Conservation (phyloP, 768 basidiomycete species). For the Pholiota microspora region DNA sequence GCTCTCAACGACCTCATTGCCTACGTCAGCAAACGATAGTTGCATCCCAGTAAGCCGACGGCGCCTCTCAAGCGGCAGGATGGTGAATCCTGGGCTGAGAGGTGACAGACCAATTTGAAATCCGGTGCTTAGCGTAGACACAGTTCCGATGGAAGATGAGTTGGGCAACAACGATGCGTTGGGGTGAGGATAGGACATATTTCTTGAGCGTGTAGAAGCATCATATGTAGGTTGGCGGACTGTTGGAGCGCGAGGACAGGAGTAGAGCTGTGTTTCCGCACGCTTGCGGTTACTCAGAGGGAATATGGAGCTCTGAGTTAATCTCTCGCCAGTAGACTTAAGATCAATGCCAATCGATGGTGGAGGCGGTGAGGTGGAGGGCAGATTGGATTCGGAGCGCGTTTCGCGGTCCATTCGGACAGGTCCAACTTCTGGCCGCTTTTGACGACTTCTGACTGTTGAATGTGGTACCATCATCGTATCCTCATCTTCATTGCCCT, state of each 20-base stretch:
- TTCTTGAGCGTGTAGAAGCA: slow-evolving; percentile 11
- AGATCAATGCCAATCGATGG: slow-evolving; percentile 8
- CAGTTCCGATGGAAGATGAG: slow-evolving; percentile 35
- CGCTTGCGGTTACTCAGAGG: slow-evolving; percentile 11
- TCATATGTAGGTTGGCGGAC: not conserved
- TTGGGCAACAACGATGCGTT: slow-evolving; percentile 14
- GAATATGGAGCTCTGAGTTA: slow-evolving; percentile 10
- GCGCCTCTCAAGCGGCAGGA: slow-evolving; percentile 54
- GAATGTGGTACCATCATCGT: not conserved
- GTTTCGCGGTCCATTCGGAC: slow-evolving; percentile 31
- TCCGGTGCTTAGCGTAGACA: slow-evolving; percentile 44
- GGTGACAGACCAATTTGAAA: slow-evolving; percentile 78
- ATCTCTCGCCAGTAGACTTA: not conserved
- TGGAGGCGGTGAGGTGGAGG: slow-evolving; percentile 7
- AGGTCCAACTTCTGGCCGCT: slow-evolving; percentile 18
- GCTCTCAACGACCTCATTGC: slow-evolving; percentile 20
- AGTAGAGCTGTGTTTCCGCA: slow-evolving; percentile 15
- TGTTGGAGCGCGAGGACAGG: slow-evolving; percentile 6
- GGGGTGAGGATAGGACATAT: slow-evolving; percentile 20
- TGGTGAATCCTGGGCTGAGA: slow-evolving; percentile 74
- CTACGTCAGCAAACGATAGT: slow-evolving; percentile 28
- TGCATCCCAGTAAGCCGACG: slow-evolving; percentile 36
- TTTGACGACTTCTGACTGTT: not conserved
- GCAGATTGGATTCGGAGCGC: slow-evolving; percentile 28
- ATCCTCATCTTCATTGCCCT: slow-evolving; percentile 10